A percentile compares a stretch with the other conserved stretches of the same genome.
Conservation (phyloP, 768 basidiomycete genomes). For the Termitomyces sp. region DNA sequence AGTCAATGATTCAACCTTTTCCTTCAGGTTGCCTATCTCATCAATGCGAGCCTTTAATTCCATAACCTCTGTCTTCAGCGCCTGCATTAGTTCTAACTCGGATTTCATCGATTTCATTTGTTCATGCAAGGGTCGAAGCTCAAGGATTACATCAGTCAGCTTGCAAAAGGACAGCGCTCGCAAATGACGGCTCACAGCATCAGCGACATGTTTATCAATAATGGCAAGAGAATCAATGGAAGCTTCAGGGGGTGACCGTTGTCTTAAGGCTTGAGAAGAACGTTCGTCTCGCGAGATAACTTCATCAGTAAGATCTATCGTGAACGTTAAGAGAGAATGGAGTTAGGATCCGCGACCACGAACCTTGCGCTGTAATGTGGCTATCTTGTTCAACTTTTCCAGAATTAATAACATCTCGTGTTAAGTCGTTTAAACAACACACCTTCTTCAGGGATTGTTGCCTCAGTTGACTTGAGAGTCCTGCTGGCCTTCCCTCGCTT, state of each 20-base stretch:
- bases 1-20: slow-evolving; percentile 32
- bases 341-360: neutral
- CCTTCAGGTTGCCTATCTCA: slow-evolving; percentile 29
- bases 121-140: slow-evolving; percentile 52
- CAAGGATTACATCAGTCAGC: slow-evolving; percentile 6
- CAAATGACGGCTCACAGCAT: slow-evolving; percentile 25
- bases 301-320: neutral
- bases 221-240: slow-evolving; percentile 18
- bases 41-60: slow-evolving; percentile 31
- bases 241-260: slow-evolving; percentile 3
- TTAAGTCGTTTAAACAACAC: slow-evolving; percentile 5
- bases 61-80: slow-evolving; percentile 28
- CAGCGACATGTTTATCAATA: slow-evolving; percentile 27
- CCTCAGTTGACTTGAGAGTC: slow-evolving; percentile 47
- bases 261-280: neutral
- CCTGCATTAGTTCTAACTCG: slow-evolving; percentile 36
- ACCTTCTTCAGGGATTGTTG: slow-evolving; percentile 60
- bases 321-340: neutral
- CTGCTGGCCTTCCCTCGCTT: slow-evolving; percentile 50
- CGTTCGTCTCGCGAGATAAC: neutral
- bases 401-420: neutral
- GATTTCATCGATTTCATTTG: slow-evolving; percentile 45
- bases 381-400: slow-evolving; percentile 18
- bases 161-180: neutral
- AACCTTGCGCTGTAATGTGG: neutral